Conservation (phyloP, 2,329 filamentous ascomycete genomes). For the Penicillium sp. region DNA sequence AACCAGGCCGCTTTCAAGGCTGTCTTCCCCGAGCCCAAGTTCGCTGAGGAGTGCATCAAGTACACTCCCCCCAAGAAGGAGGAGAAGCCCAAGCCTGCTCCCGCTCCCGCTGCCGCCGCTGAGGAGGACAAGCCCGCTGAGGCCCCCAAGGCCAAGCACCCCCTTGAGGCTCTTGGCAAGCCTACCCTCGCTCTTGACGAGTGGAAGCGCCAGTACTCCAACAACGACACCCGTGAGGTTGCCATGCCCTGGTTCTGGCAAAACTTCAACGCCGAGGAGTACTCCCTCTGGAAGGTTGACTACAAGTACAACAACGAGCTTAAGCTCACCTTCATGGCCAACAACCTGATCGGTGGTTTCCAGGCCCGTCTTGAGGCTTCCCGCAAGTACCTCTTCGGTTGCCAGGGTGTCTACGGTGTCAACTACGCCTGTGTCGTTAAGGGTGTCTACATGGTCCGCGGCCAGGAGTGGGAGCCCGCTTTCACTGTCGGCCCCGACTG, state of each 20-base stretch:
- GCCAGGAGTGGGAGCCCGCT: conserved; percentile 78
- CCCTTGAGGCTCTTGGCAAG: conserved; percentile 79
- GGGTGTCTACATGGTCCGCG: conserved; percentile 93
- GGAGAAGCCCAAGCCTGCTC: conserved; percentile 57
- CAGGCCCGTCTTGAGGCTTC: conserved; percentile 95
- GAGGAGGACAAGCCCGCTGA: conserved; percentile 55
- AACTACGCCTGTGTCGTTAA: conserved; percentile 87
- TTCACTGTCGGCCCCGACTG: conserved; percentile 97
- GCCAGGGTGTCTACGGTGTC: conserved; percentile 81
- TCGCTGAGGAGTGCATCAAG: conserved; percentile 79
- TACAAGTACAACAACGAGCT: conserved; percentile 99
- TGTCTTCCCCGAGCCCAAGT: conserved; percentile 71
- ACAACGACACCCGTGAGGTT: conserved; percentile 77
- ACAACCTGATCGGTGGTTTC: conserved; percentile 97
- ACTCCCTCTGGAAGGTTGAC: conserved; percentile 89
- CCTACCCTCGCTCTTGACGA: conserved; percentile 85
- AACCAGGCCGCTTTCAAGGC: conserved; percentile 89
- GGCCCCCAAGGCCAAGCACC: conserved; percentile 92
- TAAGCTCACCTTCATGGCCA: conserved; percentile 96
- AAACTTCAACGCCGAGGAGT: conserved; percentile 90
- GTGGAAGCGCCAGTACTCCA: conserved; percentile 99
- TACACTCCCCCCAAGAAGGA: conserved; percentile 73
- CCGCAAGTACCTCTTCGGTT: conserved; percentile 97
- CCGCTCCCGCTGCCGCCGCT: conserved; percentile 49
- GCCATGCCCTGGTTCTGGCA: conserved; percentile 99